phyloP scores from a whole-genome alignment of 768 basidiomycete species.

The Glaciozyma antarctica region DNA sequence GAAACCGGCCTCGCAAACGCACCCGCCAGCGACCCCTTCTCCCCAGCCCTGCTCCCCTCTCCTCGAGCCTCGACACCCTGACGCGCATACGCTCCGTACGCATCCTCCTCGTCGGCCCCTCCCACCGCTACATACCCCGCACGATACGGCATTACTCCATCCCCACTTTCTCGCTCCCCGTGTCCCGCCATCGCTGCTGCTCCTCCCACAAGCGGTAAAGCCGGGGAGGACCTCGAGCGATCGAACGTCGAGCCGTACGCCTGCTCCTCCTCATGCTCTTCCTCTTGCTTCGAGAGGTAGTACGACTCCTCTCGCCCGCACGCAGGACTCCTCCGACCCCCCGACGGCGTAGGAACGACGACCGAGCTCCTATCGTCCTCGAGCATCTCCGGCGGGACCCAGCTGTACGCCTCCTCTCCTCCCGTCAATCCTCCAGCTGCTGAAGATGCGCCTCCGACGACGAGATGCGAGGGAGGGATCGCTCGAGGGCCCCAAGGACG shows the following conservation, averaged over 20 bases:
- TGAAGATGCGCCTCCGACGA: too few relatives aligned
- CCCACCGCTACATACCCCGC: conserved; percentile 23
- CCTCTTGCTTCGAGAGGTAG: background rate
- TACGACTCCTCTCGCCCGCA: background rate
- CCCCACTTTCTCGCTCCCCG: background rate
- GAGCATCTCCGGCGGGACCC: conserved; percentile 23
- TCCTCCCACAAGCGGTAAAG: conserved; percentile 7
- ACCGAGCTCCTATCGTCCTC: conserved; percentile 25
- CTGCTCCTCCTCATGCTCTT: conserved; percentile 1
- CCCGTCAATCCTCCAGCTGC: conserved; percentile 7
- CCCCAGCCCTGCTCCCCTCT: background rate
- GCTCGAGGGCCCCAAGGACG: conserved; percentile 16
- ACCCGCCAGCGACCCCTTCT: background rate
- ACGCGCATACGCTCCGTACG: conserved; percentile 17
- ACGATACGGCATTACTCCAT: background rate
- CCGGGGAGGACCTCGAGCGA: background rate
- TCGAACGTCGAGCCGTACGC: background rate
- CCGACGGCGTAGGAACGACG: background rate
- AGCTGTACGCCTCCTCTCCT: conserved; percentile 10
- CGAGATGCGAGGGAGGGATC: background rate
- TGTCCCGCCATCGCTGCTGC: background rate
- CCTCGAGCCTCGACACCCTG: conserved; percentile 5
- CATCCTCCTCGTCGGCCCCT: conserved; percentile 1
- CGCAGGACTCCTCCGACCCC: too few relatives aligned
- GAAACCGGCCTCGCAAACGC: conserved; percentile 1